These are phyloP conservation scores for Cinnamomum chago DNA, from an alignment of 164 flowering plant genomes.

Conservation along the genomic window DNA sequence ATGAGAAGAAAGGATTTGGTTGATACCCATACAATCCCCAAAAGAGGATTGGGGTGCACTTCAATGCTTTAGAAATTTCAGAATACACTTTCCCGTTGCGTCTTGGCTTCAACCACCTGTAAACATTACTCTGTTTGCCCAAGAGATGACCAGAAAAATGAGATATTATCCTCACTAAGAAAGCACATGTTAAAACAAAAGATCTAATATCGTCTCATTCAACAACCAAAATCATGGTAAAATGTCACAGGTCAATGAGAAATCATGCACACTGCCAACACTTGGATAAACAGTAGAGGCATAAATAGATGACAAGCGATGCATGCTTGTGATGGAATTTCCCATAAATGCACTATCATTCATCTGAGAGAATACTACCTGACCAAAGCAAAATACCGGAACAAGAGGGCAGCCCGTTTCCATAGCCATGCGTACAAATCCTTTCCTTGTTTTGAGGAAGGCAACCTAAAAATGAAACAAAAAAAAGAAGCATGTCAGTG, in stretches of 20 bases:
- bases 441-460: slow-evolving; percentile 70
- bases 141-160: not conserved
- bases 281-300: not conserved
- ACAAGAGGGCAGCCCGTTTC: slow-evolving; percentile 75
- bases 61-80: slow-evolving; percentile 57
- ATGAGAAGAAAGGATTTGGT: not conserved
- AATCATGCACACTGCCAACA: not conserved
- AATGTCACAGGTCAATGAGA: not conserved
- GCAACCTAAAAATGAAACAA: slow-evolving; percentile 42
- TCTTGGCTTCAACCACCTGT: slow-evolving; percentile 87
- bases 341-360: not conserved
- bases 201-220: not conserved
- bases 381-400: slow-evolving; percentile 92
- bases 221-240: not conserved
- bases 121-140: slow-evolving; percentile 52
- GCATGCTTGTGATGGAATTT: not conserved
- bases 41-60: slow-evolving; percentile 74
- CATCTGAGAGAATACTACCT: slow-evolving; percentile 36
- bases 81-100: slow-evolving; percentile 41
- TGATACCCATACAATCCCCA: slow-evolving; percentile 89
- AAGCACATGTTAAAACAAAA: not conserved
- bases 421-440: slow-evolving; percentile 86
- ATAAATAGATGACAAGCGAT: not conserved
- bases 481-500: not conserved
- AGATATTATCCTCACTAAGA: not conserved